A percentile compares a stretch with the other conserved stretches of the same genome.
Conservation (phyloP, 108 stramenopile species). For the Stephanodiscus triporus region DNA sequence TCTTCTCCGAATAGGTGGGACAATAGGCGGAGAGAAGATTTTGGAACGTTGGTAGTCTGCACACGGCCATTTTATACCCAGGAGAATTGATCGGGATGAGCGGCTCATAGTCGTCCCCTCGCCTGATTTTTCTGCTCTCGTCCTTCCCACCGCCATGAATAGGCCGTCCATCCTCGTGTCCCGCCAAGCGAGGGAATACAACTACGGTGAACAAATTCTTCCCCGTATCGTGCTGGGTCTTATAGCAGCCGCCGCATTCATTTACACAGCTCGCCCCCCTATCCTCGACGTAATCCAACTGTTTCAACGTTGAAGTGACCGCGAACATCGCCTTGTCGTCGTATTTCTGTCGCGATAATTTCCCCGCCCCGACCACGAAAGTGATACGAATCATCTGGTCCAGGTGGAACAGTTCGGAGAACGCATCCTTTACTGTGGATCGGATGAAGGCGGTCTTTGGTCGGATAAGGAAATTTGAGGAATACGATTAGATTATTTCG, state of each 20-base stretch:
- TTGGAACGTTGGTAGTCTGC: conserved; percentile 68
- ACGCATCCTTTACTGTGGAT: conserved; percentile 59
- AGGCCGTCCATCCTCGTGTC: too few relatives aligned
- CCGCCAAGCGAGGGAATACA: conserved; percentile 84
- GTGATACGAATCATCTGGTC: conserved; percentile 88
- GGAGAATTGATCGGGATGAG: conserved; percentile 64
- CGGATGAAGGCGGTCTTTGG: conserved; percentile 59
- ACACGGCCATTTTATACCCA: conserved; percentile 75
- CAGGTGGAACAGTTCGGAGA: conserved; percentile 56
- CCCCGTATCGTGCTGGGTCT: conserved; percentile 95
- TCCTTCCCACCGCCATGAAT: conserved; percentile 7
- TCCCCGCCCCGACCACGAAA: conserved; percentile 90
- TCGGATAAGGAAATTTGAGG: conserved; percentile 59
- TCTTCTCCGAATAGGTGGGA: conserved; percentile 89
- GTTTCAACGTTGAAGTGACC: conserved; percentile 73
- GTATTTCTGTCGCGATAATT: conserved; percentile 85
- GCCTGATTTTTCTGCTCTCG: conserved; percentile 3
- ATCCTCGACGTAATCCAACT: conserved; percentile 90
- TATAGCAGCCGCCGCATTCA: conserved; percentile 89
- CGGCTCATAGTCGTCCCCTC: conserved; percentile 10
- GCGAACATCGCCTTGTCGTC: conserved; percentile 86
- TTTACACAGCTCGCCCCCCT: conserved; percentile 79
- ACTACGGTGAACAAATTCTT: conserved; percentile 95
- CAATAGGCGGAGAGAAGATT: conserved; percentile 65
- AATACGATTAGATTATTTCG: neutral